Conservation (phyloP, 352 stramenopile genomes). For the Globisporangium emineosum region DNA sequence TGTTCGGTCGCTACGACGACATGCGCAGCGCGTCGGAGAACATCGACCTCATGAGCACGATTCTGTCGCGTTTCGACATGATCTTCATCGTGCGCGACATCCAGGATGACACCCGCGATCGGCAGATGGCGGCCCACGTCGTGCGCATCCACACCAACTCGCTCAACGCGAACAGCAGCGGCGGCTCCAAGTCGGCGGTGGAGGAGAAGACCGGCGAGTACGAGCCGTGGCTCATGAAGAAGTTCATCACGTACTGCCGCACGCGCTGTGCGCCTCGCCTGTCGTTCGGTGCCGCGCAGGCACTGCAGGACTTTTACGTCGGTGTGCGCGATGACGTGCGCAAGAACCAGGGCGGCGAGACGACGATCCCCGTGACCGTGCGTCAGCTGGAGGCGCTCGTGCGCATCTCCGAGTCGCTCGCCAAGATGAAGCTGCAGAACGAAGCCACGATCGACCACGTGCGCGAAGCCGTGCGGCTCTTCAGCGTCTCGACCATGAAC, state of each 20-base stretch:
- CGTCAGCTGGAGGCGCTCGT: slow-evolving; percentile 98
- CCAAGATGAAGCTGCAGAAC: slow-evolving; percentile 96
- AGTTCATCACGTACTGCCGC: slow-evolving; percentile 98
- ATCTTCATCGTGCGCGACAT: slow-evolving; percentile 99
- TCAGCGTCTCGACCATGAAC: slow-evolving; percentile 98
- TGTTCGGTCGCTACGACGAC: slow-evolving; percentile 98
- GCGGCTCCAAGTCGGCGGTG: slow-evolving; percentile 21
- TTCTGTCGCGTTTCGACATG: slow-evolving; percentile 98
- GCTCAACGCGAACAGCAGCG: slow-evolving; percentile 24
- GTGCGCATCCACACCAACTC: slow-evolving; percentile 97
- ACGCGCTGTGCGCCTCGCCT: slow-evolving; percentile 91
- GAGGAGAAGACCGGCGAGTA: slow-evolving; percentile 53
- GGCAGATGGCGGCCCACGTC: slow-evolving; percentile 97
- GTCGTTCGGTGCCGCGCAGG: slow-evolving; percentile 88
- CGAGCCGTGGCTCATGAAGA: slow-evolving; percentile 92
- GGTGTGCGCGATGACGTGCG: slow-evolving; percentile 96
- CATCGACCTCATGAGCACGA: slow-evolving; percentile 99
- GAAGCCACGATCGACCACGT: slow-evolving; percentile 90
- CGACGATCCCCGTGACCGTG: slow-evolving; percentile 97
- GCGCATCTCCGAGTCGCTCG: slow-evolving; percentile 95
- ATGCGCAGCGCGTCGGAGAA: slow-evolving; percentile 98
- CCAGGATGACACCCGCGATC: slow-evolving; percentile 94
- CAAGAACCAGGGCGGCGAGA: slow-evolving; percentile 66
- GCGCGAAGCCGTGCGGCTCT: slow-evolving; percentile 95
- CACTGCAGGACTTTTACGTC: slow-evolving; percentile 97